Conservation (phyloP, 2,329 filamentous ascomycete species). For the Coniella lustricola region DNA sequence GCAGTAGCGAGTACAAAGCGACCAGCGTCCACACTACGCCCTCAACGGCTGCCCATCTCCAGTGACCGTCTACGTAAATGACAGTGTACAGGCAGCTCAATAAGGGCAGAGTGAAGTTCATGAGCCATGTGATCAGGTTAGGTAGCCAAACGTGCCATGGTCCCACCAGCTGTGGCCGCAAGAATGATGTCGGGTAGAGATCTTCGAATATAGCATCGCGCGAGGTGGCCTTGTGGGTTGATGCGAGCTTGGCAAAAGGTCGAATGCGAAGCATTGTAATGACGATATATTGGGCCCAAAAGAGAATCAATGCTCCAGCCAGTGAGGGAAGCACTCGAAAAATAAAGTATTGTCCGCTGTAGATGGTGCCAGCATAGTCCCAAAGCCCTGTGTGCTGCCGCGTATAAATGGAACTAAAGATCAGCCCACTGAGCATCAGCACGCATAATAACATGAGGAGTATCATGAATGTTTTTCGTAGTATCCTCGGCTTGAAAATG, state of each 20-base stretch:
- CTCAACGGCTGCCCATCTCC: conserved; percentile 75
- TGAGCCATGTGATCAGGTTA: conserved; percentile 66
- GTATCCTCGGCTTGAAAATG: conserved; percentile 63
- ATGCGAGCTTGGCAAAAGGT: conserved; percentile 73
- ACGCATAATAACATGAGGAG: conserved; percentile 54
- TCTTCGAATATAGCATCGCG: conserved; percentile 60
- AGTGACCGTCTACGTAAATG: conserved; percentile 48
- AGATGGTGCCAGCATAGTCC: conserved; percentile 58
- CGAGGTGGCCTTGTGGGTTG: conserved; percentile 50
- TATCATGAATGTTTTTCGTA: conserved; percentile 60
- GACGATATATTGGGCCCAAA: conserved; percentile 73
- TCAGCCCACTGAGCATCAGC: conserved; percentile 64
- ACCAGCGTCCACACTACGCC: conserved; percentile 73
- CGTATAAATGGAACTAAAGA: conserved; percentile 67
- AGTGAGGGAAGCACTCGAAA: conserved; percentile 81
- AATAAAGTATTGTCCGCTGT: conserved; percentile 71
- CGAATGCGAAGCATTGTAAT: conserved; percentile 67
- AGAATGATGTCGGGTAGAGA: conserved; percentile 63
- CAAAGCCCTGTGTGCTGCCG: conserved; percentile 56
- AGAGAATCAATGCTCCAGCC: conserved; percentile 60
- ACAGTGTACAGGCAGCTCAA: conserved; percentile 70
- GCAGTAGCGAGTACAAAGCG: conserved; percentile 62
- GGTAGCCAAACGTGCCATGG: conserved; percentile 61
- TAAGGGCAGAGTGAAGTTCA: conserved; percentile 73
- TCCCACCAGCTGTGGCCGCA: conserved; percentile 51